phyloP scores from a whole-genome alignment of 208 protist genomes.

The Acanthamoeba quina region DNA sequence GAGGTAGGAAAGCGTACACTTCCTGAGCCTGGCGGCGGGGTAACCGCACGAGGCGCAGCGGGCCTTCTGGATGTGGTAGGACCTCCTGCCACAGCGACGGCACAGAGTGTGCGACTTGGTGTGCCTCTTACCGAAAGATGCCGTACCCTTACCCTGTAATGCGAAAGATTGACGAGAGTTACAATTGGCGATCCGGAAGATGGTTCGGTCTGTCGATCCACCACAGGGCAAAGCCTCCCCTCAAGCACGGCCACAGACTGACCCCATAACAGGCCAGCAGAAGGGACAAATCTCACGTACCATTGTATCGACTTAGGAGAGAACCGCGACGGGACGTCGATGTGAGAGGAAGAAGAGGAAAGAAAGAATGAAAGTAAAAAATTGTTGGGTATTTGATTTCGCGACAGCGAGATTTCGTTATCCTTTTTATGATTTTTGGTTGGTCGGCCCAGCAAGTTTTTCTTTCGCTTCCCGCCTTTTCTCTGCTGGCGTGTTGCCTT shows the following conservation, averaged over 20 bases:
- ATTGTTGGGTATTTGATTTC: conserved; percentile 27
- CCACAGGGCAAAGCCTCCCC: too few species aligned
- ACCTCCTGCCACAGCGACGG: conserved; percentile 96
- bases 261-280: not conserved
- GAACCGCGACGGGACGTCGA: conserved; percentile 1
- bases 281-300: not conserved
- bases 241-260: not conserved
- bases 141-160: conserved; percentile 93
- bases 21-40: conserved; percentile 96
- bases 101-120: conserved; percentile 98
- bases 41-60: conserved; percentile 98
- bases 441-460: not conserved
- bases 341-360: conserved; percentile 35
- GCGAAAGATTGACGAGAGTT: not conserved
- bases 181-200: not conserved
- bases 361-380: conserved; percentile 28
- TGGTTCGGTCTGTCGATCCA: too few species aligned
- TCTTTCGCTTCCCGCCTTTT: conserved; percentile 3
- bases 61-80: conserved; percentile 98
- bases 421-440: not conserved
- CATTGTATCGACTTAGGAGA: conserved; percentile 47
- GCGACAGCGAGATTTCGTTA: not conserved
- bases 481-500: not conserved
- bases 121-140: conserved; percentile 91
- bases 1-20: conserved; percentile 81